Evolutionary conservation across 2,329 filamentous ascomycete species (phyloP).

Genomic region (Allantophomopsis lycopodina): DNA sequence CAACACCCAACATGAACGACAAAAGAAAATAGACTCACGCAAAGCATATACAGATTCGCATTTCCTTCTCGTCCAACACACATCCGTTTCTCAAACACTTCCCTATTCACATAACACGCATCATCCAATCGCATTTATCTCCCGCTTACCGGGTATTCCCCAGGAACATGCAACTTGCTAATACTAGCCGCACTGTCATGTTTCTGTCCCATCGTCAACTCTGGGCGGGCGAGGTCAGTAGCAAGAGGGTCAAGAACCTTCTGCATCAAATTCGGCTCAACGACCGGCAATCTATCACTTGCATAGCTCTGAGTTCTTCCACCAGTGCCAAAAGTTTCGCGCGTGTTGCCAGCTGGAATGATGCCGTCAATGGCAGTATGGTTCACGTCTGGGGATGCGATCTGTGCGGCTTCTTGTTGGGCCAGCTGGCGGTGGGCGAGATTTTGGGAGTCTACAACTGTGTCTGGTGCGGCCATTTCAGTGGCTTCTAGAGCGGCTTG

Average conservation of each 20-base stretch:
- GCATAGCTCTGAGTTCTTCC: background rate
- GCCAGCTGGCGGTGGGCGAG: constrained; percentile 3
- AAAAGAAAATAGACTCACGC: too few species aligned
- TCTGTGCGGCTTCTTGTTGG: constrained; percentile 8
- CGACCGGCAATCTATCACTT: background rate
- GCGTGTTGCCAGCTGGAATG: background rate
- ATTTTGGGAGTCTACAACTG: background rate
- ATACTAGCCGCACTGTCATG: constrained; percentile 14
- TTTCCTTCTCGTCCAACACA: too few species aligned
- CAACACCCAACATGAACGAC: too few species aligned
- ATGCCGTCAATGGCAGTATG: background rate
- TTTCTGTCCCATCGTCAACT: constrained; percentile 10
- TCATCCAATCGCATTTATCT: too few species aligned
- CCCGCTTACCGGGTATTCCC: constrained; percentile 11
- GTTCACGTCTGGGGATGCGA: constrained; percentile 13
- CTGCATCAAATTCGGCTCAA: constrained; percentile 2
- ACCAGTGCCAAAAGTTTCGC: background rate
- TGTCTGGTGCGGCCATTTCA: constrained; percentile 5
- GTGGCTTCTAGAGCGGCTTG: constrained; percentile 6
- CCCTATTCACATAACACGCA: too few species aligned
- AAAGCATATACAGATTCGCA: too few species aligned
- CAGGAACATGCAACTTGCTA: constrained; percentile 17
- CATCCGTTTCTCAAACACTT: too few species aligned
- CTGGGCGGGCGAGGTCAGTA: constrained; percentile 5
- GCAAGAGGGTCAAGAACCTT: background rate